Evolutionary conservation across 1,284 basidiomycete species (phyloP).

Genomic region (Austropuccinia psidii): DNA sequence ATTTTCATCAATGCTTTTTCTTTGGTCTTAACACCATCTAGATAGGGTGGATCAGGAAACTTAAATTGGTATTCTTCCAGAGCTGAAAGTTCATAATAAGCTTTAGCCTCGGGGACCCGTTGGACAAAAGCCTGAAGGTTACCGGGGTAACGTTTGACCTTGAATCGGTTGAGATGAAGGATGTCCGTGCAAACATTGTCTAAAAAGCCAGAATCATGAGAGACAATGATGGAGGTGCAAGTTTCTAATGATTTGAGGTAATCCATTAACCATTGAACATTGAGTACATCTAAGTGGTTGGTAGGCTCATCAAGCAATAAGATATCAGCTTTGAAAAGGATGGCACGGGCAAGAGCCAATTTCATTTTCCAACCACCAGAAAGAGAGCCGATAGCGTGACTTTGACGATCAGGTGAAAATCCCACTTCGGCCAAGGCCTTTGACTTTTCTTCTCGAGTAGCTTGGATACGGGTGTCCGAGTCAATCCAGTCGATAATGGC

Average conservation of each 20-base stretch:
- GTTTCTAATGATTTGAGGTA: conserved; percentile 81
- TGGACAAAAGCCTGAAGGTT: conserved; percentile 95
- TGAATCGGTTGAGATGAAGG: conserved; percentile 98
- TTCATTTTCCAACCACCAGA: conserved; percentile 99
- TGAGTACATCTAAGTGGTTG: conserved; percentile 95
- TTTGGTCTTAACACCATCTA: conserved; percentile 99
- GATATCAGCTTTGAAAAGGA: conserved; percentile 98
- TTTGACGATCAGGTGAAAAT: conserved; percentile 79
- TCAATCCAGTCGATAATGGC: conserved; percentile 83
- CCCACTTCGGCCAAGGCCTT: conserved; percentile 81
- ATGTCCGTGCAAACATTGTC: conserved; percentile 99
- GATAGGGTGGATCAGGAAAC: conserved; percentile 86
- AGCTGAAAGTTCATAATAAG: conserved; percentile 91
- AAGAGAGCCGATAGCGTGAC: conserved; percentile 74
- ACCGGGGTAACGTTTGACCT: conserved; percentile 92
- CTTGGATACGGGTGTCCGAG: conserved; percentile 73
- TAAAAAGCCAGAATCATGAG: conserved; percentile 97
- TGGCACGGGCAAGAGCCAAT: conserved; percentile 93
- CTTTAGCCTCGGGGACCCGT: conserved; percentile 92
- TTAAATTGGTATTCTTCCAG: conserved; percentile 95
- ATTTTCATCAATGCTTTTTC: conserved; percentile 96
- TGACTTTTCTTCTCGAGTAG: conserved; percentile 62
- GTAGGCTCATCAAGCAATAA: conserved; percentile 94
- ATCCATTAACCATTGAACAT: conserved; percentile 91
- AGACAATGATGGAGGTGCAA: conserved; percentile 92